Percentiles rank a stretch among this genome's conserved stretches.
phyloP scores from a whole-genome alignment of 495 filamentous ascomycete species.

The Talaromyces borbonicus region DNA sequence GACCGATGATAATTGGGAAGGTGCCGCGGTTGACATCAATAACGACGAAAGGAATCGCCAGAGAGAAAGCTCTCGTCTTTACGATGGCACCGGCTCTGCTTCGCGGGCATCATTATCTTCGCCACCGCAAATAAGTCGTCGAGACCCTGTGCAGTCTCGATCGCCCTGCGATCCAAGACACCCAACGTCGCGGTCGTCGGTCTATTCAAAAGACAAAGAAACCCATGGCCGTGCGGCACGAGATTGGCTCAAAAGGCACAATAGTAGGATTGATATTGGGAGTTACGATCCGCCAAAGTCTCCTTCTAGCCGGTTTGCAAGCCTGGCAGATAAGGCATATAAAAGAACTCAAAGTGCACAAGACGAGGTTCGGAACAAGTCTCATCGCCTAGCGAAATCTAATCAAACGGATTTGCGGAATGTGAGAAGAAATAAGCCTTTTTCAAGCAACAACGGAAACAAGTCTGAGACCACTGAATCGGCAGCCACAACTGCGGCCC shows the following conservation, averaged over 20 bases:
- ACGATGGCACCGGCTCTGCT: neutral
- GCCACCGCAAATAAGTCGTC: neutral
- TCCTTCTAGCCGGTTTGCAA: constrained; percentile 12
- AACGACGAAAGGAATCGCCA: neutral
- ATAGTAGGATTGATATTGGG: constrained; percentile 20
- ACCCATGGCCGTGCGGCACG: neutral
- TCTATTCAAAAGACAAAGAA: too few relatives aligned
- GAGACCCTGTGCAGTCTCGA: neutral
- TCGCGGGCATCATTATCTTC: neutral
- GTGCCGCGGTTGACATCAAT: neutral
- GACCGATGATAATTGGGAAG: neutral
- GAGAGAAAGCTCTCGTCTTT: neutral
- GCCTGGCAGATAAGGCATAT: neutral
- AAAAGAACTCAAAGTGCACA: neutral
- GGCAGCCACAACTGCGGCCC: neutral
- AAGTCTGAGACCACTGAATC: too few relatives aligned
- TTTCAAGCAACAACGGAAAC: neutral
- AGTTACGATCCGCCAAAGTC: constrained; percentile 34
- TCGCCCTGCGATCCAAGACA: neutral
- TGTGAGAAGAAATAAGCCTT: neutral
- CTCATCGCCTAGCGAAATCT: neutral
- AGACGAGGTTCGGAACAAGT: neutral
- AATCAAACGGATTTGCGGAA: constrained; percentile 6
- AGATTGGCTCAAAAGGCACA: constrained; percentile 34
- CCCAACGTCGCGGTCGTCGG: too few relatives aligned